Percentiles rank a stretch among this genome's conserved stretches.
Conservation (phyloP, 148 eudicot genomes). For the Arctostaphylos glauca region DNA sequence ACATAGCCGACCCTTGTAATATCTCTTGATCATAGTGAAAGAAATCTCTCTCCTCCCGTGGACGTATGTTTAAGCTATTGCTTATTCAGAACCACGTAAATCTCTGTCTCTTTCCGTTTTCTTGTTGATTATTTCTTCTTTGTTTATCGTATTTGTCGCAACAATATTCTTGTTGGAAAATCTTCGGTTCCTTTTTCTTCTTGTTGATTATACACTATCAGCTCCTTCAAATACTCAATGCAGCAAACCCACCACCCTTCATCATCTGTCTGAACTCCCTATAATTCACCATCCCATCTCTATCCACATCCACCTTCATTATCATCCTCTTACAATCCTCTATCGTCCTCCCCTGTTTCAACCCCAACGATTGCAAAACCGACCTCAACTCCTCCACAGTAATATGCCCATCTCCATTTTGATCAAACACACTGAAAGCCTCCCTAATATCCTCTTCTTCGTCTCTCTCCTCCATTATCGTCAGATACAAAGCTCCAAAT, state of each 20-base stretch:
- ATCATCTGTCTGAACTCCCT: conserved; percentile 82
- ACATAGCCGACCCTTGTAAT: no score
- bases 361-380: conserved; percentile 71
- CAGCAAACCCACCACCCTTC: conserved; percentile 88
- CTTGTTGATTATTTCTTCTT: no score
- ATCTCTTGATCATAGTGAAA: no score
- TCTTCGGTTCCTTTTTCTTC: no score
- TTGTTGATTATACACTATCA: no score
- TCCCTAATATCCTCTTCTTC: conserved; percentile 91
- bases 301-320: conserved; percentile 75
- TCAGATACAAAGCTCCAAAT: conserved; percentile 59
- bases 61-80: no score
- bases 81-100: no score
- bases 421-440: conserved; percentile 90
- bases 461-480: conserved; percentile 61
- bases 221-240: conserved; percentile 29
- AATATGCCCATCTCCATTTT: conserved; percentile 87
- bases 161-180: no score
- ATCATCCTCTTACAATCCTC: conserved; percentile 90
- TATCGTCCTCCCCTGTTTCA: conserved; percentile 75
- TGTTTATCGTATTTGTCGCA: no score
- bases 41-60: no score
- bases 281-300: conserved; percentile 80
- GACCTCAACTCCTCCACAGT: conserved; percentile 81
- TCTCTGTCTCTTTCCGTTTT: no score